Evolutionary conservation across 495 filamentous ascomycete genomes (phyloP).

Genomic region (Neurospora cerealis): DNA sequence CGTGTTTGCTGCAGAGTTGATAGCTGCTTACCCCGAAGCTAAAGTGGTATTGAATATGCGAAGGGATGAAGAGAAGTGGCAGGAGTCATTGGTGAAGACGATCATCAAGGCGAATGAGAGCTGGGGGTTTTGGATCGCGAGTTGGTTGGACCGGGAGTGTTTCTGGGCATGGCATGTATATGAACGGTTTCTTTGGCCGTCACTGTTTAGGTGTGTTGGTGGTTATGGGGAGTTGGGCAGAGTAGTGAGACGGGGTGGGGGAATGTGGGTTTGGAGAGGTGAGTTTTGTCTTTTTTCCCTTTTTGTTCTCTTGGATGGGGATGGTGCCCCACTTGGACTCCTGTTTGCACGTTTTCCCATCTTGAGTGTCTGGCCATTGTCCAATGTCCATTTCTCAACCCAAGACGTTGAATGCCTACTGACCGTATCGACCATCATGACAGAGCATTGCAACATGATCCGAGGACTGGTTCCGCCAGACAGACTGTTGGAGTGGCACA

Average conservation of each 20-base stretch:
- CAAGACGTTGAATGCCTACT: not conserved
- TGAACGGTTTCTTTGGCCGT: constrained; percentile 18
- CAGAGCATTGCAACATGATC: constrained; percentile 21
- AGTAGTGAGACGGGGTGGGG: constrained; percentile 12
- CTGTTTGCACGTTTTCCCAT: not conserved
- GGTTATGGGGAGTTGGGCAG: constrained; percentile 11
- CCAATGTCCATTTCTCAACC: not conserved
- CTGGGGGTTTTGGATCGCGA: constrained; percentile 16
- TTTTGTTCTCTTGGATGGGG: not conserved
- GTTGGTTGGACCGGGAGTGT: constrained; percentile 13
- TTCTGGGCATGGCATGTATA: constrained; percentile 23
- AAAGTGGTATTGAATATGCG: constrained; percentile 35
- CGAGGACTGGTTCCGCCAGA: constrained; percentile 31
- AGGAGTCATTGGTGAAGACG: constrained; percentile 12
- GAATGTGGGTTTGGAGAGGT: constrained; percentile 13
- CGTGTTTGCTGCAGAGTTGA: constrained; percentile 30
- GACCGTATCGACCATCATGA: not conserved
- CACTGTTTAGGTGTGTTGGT: constrained; percentile 12
- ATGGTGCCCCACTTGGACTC: not conserved
- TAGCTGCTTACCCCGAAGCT: constrained; percentile 36
- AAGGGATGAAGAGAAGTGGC: constrained; percentile 33
- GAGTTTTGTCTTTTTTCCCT: not conserved
- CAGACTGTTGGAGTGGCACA: constrained; percentile 35
- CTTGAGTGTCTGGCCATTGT: not conserved
- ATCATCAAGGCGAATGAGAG: constrained; percentile 13